Evolutionary conservation across 1,284 basidiomycete genomes (phyloP), one percentile per base, ranked within the genome.

Genomic region (Microbotryum silenes-acaulis): DNA sequence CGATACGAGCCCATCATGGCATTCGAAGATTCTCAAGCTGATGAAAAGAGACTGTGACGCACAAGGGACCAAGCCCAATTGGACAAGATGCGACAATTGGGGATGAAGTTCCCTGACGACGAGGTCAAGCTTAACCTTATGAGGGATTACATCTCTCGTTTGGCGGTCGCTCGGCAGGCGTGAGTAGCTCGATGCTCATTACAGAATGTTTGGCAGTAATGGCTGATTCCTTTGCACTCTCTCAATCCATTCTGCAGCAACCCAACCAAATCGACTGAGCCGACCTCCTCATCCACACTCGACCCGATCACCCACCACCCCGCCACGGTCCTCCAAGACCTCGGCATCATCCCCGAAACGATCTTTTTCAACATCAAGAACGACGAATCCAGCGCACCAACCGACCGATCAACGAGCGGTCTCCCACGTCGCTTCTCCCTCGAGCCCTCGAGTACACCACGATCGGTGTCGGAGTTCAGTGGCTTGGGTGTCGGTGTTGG

Each of bases 281-380:
- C 21, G 8, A 29, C 29, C 4, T 42, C 37, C 37, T 18, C 37
- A 12, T 42, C 37, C 37, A 14, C 37, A 42, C 20, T 56, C 29
- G 58, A 61, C 20, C 81, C 88, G 5, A 85, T 86, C 71, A 81
- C 83, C 10, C 83, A 80, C 12, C 81, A 81, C 12, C 82, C 84
- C 46, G 79, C 67, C 47, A 67, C 89, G 42, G 86, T 88, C 68
- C 78, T 89, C 48, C 85, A 88, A 74, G 88, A 89, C 73, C 81
- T 93, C 49, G 85, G 87, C 4, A 87, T 97, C n/a, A 89, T 92
- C 0, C 91, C 91, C 6, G 91, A 91, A 65, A 98, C 93, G 0
- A 88, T 98, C 25, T 97, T 99, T 76, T 81, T 98, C 69, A 89
- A 85, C 23, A 76, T 77, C 18, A 42, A 42, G 16, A 42, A 16